Conservation (phyloP, 352 stramenopile species). For the Phytophthora capsici region DNA sequence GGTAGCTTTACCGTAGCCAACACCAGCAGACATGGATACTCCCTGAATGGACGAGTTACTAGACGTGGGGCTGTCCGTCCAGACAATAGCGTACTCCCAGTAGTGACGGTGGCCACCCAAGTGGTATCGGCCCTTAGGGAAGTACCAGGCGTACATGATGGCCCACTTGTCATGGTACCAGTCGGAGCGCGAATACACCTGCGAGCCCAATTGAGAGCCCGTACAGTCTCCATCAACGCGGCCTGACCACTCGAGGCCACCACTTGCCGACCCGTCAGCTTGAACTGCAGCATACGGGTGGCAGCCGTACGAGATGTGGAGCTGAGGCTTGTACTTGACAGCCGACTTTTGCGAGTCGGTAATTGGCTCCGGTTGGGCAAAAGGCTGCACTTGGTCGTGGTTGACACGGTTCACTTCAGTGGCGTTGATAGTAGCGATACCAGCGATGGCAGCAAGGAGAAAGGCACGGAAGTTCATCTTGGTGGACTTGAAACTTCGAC, state of each 20-base stretch:
- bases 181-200: conserved; percentile 33
- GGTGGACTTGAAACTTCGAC: neutral
- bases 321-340: conserved; percentile 10
- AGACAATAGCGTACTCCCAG: conserved; percentile 53
- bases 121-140: conserved; percentile 44
- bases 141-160: conserved; percentile 43
- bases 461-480: conserved; percentile 28
- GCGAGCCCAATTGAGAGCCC: conserved; percentile 22
- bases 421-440: conserved; percentile 2
- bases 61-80: conserved; percentile 34
- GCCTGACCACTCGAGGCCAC: conserved; percentile 31
- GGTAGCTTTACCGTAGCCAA: conserved; percentile 32
- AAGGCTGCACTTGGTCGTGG: conserved; percentile 25
- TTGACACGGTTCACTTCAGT: conserved; percentile 30
- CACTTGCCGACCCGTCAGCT: conserved; percentile 7
- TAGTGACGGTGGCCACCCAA: conserved; percentile 42
- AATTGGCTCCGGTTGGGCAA: neutral
- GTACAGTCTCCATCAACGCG: conserved; percentile 29
- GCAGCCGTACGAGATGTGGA: conserved; percentile 7
- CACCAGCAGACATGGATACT: conserved; percentile 31
- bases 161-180: conserved; percentile 37
- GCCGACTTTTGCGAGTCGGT: conserved; percentile 5
- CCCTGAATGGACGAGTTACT: conserved; percentile 31
- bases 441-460: conserved; percentile 14
- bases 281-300: conserved; percentile 13